Base-by-base conservation (phyloP, 768 basidiomycete genomes). In the Hericium erinaceus region DNA sequence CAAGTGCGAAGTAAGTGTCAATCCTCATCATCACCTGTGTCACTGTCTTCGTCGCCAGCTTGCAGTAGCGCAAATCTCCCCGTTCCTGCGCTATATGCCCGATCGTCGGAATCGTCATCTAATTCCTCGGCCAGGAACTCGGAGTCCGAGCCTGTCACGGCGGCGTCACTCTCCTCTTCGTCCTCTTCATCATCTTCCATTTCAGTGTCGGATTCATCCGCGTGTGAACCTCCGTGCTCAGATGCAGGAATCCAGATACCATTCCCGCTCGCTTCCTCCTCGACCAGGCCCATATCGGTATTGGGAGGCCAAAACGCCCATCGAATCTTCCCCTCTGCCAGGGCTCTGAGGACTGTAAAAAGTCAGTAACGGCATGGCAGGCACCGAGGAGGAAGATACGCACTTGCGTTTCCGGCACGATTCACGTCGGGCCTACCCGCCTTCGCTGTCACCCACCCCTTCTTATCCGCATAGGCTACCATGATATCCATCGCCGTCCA, bases 401-500 rank as follows among this genome's bases (percentile, higher is more conserved):
- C 68, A 93, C 93, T 84, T 11, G 84, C 82, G 68, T 95, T 95
- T 37, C 93, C 95, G 3, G 95, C 91, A 44, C 95, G 81, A 66
- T 92, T 85, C 22, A 89, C 74, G 71, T 98, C 95, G 2, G 93
- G 87, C 60, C 95, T 71, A 1, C 92, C 94, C 5, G 90, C 90
- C 69, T 93, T 89, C 10, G 95, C 94, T 37, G 95, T 98, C 44
- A 94, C 70, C 85, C 87, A 92, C 18, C 89, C 87, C 67, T 87
- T 90, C 57, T 77, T 74, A 52, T 80, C 68, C 1, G 95, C 92
- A 68, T 87, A 89, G 2, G 86, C 84, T 4, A 79, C 82, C 59
- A 97, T 77, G 52, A 98, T 77, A 63, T 92, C 89, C 74, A 88
- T 90, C 4, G 93, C 85, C 0, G 92, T 93, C 95, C 94, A 97